Evolutionary conservation across 2,329 filamentous ascomycete species (phyloP).

Genomic region (Mariannaea elegans): DNA sequence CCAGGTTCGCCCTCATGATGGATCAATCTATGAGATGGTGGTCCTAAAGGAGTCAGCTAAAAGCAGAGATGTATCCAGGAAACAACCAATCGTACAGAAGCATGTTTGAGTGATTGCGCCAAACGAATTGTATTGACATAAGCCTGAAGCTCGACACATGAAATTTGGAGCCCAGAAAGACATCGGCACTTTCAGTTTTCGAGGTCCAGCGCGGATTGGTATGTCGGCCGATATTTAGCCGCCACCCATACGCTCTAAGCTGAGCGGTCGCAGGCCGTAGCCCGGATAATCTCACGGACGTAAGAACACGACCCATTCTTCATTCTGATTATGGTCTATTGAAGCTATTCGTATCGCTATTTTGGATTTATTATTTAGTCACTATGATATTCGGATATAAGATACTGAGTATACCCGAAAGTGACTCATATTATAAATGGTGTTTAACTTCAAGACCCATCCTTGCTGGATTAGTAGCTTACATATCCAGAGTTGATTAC

Average conservation of each 20-base stretch:
- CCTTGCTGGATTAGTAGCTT: too few relatives aligned
- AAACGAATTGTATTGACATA: slow-evolving; percentile 20
- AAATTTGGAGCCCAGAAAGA: slow-evolving; percentile 31
- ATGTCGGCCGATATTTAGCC: slow-evolving; percentile 36
- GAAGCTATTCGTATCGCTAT: too few relatives aligned
- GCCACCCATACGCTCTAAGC: neutral
- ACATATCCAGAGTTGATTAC: neutral
- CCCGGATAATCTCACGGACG: neutral
- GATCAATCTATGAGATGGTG: slow-evolving; percentile 40
- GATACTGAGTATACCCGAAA: neutral
- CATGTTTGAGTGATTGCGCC: slow-evolving; percentile 37
- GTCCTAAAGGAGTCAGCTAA: slow-evolving; percentile 28
- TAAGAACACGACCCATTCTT: too few relatives aligned
- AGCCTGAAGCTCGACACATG: slow-evolving; percentile 22
- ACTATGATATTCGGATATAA: neutral
- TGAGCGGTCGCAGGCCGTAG: neutral
- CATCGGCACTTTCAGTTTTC: slow-evolving; percentile 37
- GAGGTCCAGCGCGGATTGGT: slow-evolving; percentile 28
- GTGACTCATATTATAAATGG: slow-evolving; percentile 5
- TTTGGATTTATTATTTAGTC: neutral
- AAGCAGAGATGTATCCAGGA: neutral
- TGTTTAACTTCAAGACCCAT: too few relatives aligned
- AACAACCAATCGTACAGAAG: slow-evolving; percentile 26
- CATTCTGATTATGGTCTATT: too few relatives aligned
- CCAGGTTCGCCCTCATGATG: slow-evolving; percentile 56